Evolutionary conservation across 2,329 filamentous ascomycete genomes (phyloP), one percentile per base, ranked within the genome.

Genomic region (Graphilbum ipis-grandicollis): DNA sequence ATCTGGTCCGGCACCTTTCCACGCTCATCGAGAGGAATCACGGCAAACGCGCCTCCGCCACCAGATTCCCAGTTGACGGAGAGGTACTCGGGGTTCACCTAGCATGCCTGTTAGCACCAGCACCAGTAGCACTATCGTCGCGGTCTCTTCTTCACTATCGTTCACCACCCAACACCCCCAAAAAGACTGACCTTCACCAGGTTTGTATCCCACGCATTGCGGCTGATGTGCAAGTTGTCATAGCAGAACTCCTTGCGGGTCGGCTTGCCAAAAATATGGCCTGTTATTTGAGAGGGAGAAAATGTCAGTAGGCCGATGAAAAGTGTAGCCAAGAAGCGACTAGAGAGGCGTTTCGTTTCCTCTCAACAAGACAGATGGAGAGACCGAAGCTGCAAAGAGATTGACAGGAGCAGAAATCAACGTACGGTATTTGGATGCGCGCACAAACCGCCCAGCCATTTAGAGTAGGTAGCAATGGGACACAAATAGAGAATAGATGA

Each of bases 161-260:
- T 8, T 29, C 28, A n/a, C 9, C 28, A 12, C 28, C 28, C 9
- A n/a, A 28, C 14, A n/a, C 26, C 5, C 26, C 5, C 26, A 12
- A 7, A 28, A 17, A 14, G 4, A 26, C 68, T 56, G 58, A 92
- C 85, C 79, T 96, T 96, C 63, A 96, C 72, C 53, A 98, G 66
- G 64, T 98, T 98, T 52, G 86, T 94, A 59, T 98, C 90, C 90
- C 90, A 98, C 39, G 90, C 90, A 75, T 98, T 98, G 60, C 80
- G 83, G 53, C 85, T 94, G 59, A 98, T 84, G 56, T 84, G 83
- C 48, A 98, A 66, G 60, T 96, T 96, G 60, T 98, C 90, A 63
- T 96, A 98, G 68, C 86, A 94, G 71, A 83, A 82, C 58, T 98
- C 90, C 72, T 93, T 94, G 61, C 83, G 79, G 47, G 86, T 92